Base-by-base conservation (phyloP, 2,329 filamentous ascomycete genomes). In the Neophaeococcomyces mojaviensis region DNA sequence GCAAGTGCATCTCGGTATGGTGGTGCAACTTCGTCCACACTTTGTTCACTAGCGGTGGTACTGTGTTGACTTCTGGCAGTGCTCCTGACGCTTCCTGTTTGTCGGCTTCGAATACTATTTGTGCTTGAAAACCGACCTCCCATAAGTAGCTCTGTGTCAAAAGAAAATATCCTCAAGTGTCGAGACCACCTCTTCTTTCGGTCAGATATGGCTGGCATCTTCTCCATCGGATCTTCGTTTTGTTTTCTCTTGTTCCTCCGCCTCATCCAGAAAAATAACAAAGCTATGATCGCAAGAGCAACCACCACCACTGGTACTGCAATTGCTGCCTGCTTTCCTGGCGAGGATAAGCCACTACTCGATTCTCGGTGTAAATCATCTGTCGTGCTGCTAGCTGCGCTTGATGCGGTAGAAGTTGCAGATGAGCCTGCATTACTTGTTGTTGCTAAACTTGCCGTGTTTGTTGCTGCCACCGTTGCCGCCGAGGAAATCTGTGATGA, bases 101-200 rank as follows among this genome's bases (percentile, higher is more conserved):
- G 50, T 24, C 53, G 44, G 39, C 53, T 55, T 43, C 51, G 48
- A 35, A 57, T 47, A 42, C 55, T 57, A 46, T 57, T 57, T 26
- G 48, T 48, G 43, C 55, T 55, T 13, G 53, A 55, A 42, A 51
- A 57, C 6, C 53, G 51, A 28, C 55, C 55, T 31, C 53, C 53
- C 55, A 55, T 54, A 16, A 57, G 51, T 39, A 57, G 28, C 39
- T 57, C 55, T 1, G 53, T 52, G 31, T 55, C 55, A 28, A 57
- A 57, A 1, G 55, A 57, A 43, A 57, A 57, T 12, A 51, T 50
- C 13, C 53, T 49, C 34, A 57, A 40, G 40, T 57, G 55, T 31
- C 55, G 47, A 3, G 53, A 53, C 55, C 55, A 57, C 43, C 53
- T 53, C 49, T 54, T 57, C 37, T 48, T 47, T 15, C 30, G 7